phyloP scores from a whole-genome alignment of 768 basidiomycete genomes.

The Peribolospora kevripleyi region DNA sequence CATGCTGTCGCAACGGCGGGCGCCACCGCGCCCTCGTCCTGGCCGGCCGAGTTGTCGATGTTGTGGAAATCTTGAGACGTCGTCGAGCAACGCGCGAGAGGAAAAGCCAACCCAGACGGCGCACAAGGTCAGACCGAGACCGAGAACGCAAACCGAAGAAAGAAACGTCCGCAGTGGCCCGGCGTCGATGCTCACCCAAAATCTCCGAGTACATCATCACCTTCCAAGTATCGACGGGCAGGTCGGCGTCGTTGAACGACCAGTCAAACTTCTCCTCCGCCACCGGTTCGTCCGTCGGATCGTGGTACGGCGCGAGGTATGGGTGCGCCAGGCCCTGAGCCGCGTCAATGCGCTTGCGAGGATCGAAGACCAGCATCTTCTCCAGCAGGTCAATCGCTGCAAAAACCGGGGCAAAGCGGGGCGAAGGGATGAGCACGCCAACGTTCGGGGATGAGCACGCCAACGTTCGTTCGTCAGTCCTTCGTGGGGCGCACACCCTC shows the following conservation, averaged over 20 bases:
- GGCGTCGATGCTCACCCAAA: slow-evolving; percentile 33
- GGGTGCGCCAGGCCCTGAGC: slow-evolving; percentile 69
- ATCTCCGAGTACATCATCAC: slow-evolving; percentile 99
- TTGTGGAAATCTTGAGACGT: slow-evolving; percentile 14
- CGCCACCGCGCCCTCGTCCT: slow-evolving; percentile 6
- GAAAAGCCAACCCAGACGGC: no score
- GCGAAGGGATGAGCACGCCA: not conserved
- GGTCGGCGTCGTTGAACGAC: slow-evolving; percentile 97
- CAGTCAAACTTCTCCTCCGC: slow-evolving; percentile 91
- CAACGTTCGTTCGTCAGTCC: not conserved
- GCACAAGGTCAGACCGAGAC: no score
- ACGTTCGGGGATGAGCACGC: not conserved
- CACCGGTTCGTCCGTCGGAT: slow-evolving; percentile 88
- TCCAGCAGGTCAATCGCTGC: slow-evolving; percentile 82
- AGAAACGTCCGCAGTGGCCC: not conserved
- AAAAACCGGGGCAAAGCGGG: not conserved
- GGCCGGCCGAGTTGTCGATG: slow-evolving; percentile 7
- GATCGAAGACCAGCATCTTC: slow-evolving; percentile 98
- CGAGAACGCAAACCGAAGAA: not conserved
- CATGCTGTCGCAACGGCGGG: no score
- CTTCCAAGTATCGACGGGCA: slow-evolving; percentile 98
- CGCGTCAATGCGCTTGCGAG: slow-evolving; percentile 86
- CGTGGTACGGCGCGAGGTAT: slow-evolving; percentile 92
- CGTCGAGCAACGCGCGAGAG: no score
- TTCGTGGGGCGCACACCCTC: not conserved